Evolutionary conservation across 2,329 filamentous ascomycete species (phyloP), one percentile per base, ranked within the genome.

Genomic region (Ceratocystiopsis brevicomis): DNA sequence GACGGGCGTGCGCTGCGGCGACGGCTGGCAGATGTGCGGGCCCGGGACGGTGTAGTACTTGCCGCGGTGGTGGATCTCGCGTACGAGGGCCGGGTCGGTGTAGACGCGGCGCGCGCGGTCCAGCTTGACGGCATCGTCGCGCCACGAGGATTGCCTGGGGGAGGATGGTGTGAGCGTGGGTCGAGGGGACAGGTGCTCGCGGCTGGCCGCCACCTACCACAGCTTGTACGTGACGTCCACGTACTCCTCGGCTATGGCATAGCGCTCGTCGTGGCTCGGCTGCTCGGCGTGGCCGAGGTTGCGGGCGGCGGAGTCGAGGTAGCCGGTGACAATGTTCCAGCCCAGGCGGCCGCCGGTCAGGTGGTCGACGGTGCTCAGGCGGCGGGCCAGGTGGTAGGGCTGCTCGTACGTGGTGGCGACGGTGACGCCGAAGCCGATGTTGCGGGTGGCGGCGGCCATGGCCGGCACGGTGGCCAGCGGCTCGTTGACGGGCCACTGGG

Each of bases 401-500:
- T 47, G 38, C 25, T 50, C 48, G n/a, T 45, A 51, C n/a, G 44
- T 47, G 1, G 50, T 50, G 2, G 45, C 43, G 9, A 45, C 40
- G 4, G 50, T 51, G 10, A 50, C 43, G 18, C 46, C 50, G 39
- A 51, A 51, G n/a, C 46, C 46, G 13, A 51, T 46, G 21, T 36
- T 47, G 37, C 47, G 45, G 13, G 50, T 51, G 1, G 44, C 50
- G 1, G 50, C 47, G 2, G 50, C 50, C 50, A 51, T 51, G 21
- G 48, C 48, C 12, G 47, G 45, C 15, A 51, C 38, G 6, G 76
- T 66, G 4, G 67, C 64, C 2, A 81, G 53, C 0, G 77, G 77
- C 53, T 82, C 77, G 47, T 78, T 80, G n/a, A 81, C 73, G 0
- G 78, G 78, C 68, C 74, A 81, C 56, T 82, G 78, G 0, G 76